Conservation (phyloP, 805 yeast genomes). For the Pachysolen tannophilus region DNA sequence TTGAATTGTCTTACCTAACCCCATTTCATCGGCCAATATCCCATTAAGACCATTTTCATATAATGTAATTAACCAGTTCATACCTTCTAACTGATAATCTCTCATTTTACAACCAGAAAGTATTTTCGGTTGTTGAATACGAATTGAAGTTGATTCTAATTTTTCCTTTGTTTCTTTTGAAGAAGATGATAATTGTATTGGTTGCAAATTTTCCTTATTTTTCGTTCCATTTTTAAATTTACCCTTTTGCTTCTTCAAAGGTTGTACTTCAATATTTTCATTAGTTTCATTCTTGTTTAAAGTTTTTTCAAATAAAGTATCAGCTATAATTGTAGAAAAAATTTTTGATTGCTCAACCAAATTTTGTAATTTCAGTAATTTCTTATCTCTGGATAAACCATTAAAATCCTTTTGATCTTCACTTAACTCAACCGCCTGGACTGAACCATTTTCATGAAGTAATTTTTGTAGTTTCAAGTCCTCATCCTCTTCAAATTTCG, state of each 20-base stretch:
- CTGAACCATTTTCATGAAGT: slow-evolving; percentile 14
- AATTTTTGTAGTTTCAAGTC: slow-evolving; percentile 17
- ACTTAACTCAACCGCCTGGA: too few species aligned
- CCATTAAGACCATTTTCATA: slow-evolving; percentile 95
- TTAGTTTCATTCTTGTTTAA: slow-evolving; percentile 7
- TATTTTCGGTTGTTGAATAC: slow-evolving; percentile 40
- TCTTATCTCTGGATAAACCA: slow-evolving; percentile 40
- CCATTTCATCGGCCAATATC: slow-evolving; percentile 96
- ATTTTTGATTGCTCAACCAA: slow-evolving; percentile 84
- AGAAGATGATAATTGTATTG: slow-evolving; percentile 4
- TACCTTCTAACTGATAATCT: slow-evolving; percentile 82
- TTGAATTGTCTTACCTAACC: slow-evolving; percentile 89
- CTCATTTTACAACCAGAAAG: slow-evolving; percentile 57
- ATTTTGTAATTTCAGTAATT: slow-evolving; percentile 58
- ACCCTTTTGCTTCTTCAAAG: slow-evolving; percentile 17
- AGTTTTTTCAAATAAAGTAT: slow-evolving; percentile 47
- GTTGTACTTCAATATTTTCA: slow-evolving; percentile 15
- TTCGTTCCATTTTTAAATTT: slow-evolving; percentile 12
- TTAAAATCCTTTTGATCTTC: slow-evolving; percentile 34
- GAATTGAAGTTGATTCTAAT: slow-evolving; percentile 4
- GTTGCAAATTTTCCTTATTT: slow-evolving; percentile 8
- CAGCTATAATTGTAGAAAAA: slow-evolving; percentile 80
- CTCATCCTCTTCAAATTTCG: slow-evolving; percentile 17
- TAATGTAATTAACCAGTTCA: slow-evolving; percentile 82
- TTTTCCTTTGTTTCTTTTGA: slow-evolving; percentile 16